Percentiles rank a stretch among this genome's conserved stretches.
Evolutionary conservation across 2,329 filamentous ascomycete genomes (phyloP).

Genomic region (Talaromyces sp.): DNA sequence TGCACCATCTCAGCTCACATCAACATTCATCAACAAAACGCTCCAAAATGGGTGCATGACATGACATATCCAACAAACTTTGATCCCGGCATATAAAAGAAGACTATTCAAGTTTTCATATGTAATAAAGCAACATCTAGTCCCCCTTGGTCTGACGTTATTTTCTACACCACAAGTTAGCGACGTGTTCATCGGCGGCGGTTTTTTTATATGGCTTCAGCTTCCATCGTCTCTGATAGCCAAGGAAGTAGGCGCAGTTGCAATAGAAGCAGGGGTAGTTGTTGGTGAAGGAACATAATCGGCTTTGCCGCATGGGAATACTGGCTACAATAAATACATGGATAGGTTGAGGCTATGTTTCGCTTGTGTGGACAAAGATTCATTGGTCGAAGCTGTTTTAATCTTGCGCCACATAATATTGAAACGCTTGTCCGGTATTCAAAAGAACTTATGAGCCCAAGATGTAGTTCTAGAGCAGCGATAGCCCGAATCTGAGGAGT

Average conservation of each 20-base stretch:
- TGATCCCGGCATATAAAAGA: not conserved
- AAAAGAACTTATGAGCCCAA: not conserved
- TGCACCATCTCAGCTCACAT: not conserved
- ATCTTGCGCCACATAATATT: not conserved
- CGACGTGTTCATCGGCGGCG: not conserved
- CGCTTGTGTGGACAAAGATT: conserved; percentile 2
- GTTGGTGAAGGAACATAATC: conserved; percentile 1
- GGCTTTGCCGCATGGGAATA: not conserved
- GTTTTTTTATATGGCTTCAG: conserved; percentile 11
- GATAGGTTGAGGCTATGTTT: conserved; percentile 9
- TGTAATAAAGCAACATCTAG: not conserved
- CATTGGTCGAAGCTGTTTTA: not conserved
- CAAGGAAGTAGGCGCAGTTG: not conserved
- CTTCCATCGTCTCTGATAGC: not conserved
- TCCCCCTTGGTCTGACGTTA: not conserved
- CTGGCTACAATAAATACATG: not conserved
- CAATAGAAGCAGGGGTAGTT: not conserved
- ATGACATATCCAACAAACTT: not conserved
- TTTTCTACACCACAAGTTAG: not conserved
- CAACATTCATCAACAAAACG: conserved; percentile 8
- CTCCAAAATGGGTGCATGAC: not conserved
- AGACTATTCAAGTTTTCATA: not conserved
- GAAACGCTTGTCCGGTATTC: not conserved
- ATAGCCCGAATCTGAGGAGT: too few species aligned
- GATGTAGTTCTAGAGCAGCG: too few species aligned